Base-by-base conservation (phyloP, 805 yeast genomes). In the Schizosaccharomyces osmophilus region DNA sequence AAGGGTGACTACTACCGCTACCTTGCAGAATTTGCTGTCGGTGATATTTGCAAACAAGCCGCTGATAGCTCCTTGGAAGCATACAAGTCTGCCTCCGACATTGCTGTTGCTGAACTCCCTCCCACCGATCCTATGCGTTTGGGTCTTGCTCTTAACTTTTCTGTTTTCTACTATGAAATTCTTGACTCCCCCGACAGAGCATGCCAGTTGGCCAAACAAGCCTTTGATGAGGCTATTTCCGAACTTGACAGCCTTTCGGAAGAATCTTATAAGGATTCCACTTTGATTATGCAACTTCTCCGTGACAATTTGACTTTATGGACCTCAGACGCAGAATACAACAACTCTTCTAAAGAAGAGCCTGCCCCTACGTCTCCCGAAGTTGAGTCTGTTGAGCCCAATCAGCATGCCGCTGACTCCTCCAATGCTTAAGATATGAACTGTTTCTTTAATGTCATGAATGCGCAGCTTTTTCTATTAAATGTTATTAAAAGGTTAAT, bases 1-100 rank as follows among this genome's bases (percentile, higher is more conserved):
- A 90, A 90, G 79, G 98, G 97, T 80, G 98, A 90, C 75, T 90
- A 90, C 80, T 95, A 89, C 79, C 95, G 98, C 79, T 90, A 90
- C 76, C 81, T 90, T 77, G 97, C 97, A 65, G 98, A 90, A 78
- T 93, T 90, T 72, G 90, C 97, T 65, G 79, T 82, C 69, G 82
- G 86, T 66, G 97, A 88, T 68, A 85, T 84, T 76, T 86, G 96
- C 73, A 87, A 88, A 73, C 87, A 80, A 67, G 94, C 95, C 66
- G 93, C 97, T 61, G 88, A 85, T 69, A 79, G 84, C 67, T 90
- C 97, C 48, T 81, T 88, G 72, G 95, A 87, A 75, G 90, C 96
- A 65, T 90, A 90, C 80, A 85, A 86, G 76, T 73, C 94, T 67
- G 98, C 98, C 61, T 84, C 95, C 63, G 97, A 89, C 70, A 94